These are phyloP conservation scores for Hymenochaete sp. DNA, from an alignment of 1,284 basidiomycete species.

Conservation along the genomic window DNA sequence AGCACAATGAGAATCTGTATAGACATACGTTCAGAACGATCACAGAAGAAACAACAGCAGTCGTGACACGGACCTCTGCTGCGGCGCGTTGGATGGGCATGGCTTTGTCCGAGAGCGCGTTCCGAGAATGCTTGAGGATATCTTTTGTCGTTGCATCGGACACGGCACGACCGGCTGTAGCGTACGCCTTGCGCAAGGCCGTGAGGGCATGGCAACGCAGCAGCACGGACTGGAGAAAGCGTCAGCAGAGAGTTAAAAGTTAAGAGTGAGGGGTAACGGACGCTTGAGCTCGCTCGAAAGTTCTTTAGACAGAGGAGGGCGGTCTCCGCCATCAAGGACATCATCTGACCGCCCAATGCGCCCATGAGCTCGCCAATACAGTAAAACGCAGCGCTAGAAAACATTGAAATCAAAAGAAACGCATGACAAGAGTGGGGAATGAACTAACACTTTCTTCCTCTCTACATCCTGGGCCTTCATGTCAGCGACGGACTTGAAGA, in stretches of 20 bases:
- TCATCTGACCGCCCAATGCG: constrained; percentile 81
- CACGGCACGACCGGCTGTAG: constrained; percentile 74
- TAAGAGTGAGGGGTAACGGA: constrained; percentile 29
- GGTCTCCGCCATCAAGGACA: constrained; percentile 91
- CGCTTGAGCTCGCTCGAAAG: constrained; percentile 57
- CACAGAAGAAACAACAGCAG: constrained; percentile 1
- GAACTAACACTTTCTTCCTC: constrained; percentile 55
- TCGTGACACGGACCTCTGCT: constrained; percentile 54
- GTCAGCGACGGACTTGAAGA: constrained; percentile 69
- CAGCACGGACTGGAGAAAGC: constrained; percentile 51
- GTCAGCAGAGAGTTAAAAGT: background rate
- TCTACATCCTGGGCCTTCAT: constrained; percentile 60
- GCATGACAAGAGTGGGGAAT: constrained; percentile 12
- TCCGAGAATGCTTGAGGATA: constrained; percentile 75
- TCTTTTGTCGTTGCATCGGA: constrained; percentile 78
- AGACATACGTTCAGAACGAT: constrained; percentile 15
- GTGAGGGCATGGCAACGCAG: constrained; percentile 77
- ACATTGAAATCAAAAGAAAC: constrained; percentile 9
- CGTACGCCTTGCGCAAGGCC: constrained; percentile 69
- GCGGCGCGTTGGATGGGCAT: constrained; percentile 81
- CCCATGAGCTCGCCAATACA: constrained; percentile 85
- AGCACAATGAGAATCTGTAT: constrained; percentile 58
- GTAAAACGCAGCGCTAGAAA: constrained; percentile 57
- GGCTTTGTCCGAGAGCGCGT: constrained; percentile 74
- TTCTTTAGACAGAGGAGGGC: constrained; percentile 56